Conservation (phyloP, 805 yeast species). For the Nakazawaea ernobii region DNA sequence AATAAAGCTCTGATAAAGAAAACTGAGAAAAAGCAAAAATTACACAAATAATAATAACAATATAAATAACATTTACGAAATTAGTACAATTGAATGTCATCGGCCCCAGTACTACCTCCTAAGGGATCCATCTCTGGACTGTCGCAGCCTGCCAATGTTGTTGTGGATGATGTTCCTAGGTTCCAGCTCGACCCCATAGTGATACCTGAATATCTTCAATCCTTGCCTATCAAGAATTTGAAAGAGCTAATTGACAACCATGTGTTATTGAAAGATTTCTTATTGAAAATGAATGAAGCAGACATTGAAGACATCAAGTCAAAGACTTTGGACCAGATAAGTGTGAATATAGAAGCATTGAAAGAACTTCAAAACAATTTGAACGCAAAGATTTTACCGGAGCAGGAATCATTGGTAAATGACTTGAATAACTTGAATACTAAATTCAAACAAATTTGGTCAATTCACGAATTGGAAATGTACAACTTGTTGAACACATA, state of each 20-base stretch:
- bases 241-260: slow-evolving; percentile 2
- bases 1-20: too few relatives aligned
- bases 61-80: too few relatives aligned
- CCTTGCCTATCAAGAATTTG: slow-evolving; percentile 1
- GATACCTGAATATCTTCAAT: slow-evolving; percentile 3
- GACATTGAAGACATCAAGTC: neutral
- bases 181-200: neutral
- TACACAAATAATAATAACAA: too few relatives aligned
- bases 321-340: neutral
- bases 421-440: neutral
- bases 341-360: neutral
- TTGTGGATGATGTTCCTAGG: neutral
- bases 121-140: too few relatives aligned
- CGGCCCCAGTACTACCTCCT: too few relatives aligned
- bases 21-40: too few relatives aligned
- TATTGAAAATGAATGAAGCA: neutral
- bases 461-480: slow-evolving; percentile 15
- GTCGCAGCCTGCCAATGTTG: too few relatives aligned
- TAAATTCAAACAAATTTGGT: slow-evolving; percentile 4
- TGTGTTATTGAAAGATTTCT: slow-evolving; percentile 1
- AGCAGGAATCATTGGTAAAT: neutral
- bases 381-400: neutral
- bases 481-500: slow-evolving; percentile 24
- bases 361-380: neutral
- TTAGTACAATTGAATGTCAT: too few relatives aligned